Evolutionary conservation across 2,329 filamentous ascomycete genomes (phyloP).

Genomic region (Plenodomus lindquistii): DNA sequence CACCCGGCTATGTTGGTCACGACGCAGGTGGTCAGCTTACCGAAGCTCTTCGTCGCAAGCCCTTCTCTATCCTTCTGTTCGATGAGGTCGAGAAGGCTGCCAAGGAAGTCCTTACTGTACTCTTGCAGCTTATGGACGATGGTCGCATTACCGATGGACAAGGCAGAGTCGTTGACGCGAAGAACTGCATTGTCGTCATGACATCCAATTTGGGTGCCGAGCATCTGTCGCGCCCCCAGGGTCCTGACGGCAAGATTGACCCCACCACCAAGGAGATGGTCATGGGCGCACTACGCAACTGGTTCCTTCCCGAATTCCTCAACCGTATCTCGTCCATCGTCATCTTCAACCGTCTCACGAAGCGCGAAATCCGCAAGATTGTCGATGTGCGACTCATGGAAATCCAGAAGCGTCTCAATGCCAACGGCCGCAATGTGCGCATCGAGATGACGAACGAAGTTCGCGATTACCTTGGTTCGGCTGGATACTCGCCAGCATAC

Average conservation of each 20-base stretch:
- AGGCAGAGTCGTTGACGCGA: slow-evolving; percentile 90
- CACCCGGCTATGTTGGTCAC: slow-evolving; percentile 95
- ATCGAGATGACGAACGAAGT: slow-evolving; percentile 84
- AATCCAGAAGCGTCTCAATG: slow-evolving; percentile 86
- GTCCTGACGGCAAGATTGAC: slow-evolving; percentile 83
- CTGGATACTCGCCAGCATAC: slow-evolving; percentile 94
- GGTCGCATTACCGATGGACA: slow-evolving; percentile 98
- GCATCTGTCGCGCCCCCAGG: slow-evolving; percentile 79
- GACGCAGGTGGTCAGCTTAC: slow-evolving; percentile 95
- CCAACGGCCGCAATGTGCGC: slow-evolving; percentile 82
- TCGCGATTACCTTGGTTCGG: slow-evolving; percentile 87
- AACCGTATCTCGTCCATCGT: slow-evolving; percentile 96
- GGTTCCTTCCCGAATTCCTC: slow-evolving; percentile 97
- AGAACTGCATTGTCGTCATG: slow-evolving; percentile 99
- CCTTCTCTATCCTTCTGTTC: slow-evolving; percentile 96
- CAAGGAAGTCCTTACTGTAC: slow-evolving; percentile 94
- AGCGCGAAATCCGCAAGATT: slow-evolving; percentile 88
- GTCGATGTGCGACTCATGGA: slow-evolving; percentile 87
- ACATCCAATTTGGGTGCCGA: slow-evolving; percentile 97
- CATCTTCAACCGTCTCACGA: slow-evolving; percentile 97
- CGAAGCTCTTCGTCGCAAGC: slow-evolving; percentile 87
- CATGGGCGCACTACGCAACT: slow-evolving; percentile 87
- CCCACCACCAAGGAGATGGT: slow-evolving; percentile 83
- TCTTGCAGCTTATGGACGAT: slow-evolving; percentile 99
- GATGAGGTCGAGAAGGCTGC: slow-evolving; percentile 99